These are phyloP conservation scores for Epichloe bromicola DNA, from an alignment of 2,329 filamentous ascomycete genomes.

Conservation along the genomic window DNA sequence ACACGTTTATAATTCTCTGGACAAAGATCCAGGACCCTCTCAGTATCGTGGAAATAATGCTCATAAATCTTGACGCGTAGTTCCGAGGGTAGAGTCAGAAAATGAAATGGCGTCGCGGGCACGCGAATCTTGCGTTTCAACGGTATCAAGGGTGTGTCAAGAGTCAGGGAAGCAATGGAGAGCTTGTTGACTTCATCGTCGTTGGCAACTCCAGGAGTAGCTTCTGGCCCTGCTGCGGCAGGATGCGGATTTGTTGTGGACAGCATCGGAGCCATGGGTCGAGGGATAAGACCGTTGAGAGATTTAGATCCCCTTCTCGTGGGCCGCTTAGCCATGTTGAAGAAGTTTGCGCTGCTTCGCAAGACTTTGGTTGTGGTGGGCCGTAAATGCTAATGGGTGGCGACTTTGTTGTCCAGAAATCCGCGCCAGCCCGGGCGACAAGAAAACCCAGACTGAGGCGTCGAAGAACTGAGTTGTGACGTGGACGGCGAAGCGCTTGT, in stretches of 20 bases:
- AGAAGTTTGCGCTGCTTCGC: background rate
- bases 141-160: constrained; percentile 24
- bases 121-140: constrained; percentile 18
- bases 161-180: constrained; percentile 29
- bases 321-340: constrained; percentile 14
- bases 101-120: constrained; percentile 40
- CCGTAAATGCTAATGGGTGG: background rate
- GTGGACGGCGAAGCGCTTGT: background rate
- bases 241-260: constrained; percentile 22
- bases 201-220: constrained; percentile 24
- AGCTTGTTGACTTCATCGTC: constrained; percentile 29
- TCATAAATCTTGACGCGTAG: constrained; percentile 57
- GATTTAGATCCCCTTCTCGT: constrained; percentile 8
- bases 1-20: constrained; percentile 51
- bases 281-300: constrained; percentile 17
- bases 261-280: constrained; percentile 11
- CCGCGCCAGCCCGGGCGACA: background rate
- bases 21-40: constrained; percentile 51
- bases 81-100: constrained; percentile 56
- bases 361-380: background rate
- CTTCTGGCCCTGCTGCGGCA: constrained; percentile 17
- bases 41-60: constrained; percentile 42
- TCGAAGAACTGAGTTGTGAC: background rate
- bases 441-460: background rate
- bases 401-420: background rate